Evolutionary conservation across 371 early-diverging fungal species (phyloP).

Genomic region (Nematocida sp.): DNA sequence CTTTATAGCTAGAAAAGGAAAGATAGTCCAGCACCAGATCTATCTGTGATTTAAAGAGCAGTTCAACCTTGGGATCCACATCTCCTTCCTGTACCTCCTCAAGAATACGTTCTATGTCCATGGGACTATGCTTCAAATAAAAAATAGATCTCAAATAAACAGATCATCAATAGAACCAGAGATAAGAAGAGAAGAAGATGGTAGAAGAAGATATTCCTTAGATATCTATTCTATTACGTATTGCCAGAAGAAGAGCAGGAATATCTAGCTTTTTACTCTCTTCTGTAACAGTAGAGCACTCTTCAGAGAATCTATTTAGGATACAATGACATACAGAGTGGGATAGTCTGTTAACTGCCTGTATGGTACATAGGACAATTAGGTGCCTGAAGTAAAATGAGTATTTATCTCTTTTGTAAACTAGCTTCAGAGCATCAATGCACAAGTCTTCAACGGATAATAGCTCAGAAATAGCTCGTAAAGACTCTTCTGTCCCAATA

Average conservation of each 20-base stretch:
- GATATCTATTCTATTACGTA: neutral
- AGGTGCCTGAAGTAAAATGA: slow-evolving; percentile 6
- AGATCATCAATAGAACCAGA: neutral
- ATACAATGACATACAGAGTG: neutral
- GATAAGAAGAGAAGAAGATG: neutral
- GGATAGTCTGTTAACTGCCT: neutral
- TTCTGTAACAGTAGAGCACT: neutral
- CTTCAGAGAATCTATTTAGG: neutral
- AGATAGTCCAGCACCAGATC: slow-evolving; percentile 20
- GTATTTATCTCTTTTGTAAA: slow-evolving; percentile 24
- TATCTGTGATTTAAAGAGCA: neutral
- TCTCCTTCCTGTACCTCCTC: slow-evolving; percentile 34
- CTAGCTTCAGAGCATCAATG: neutral
- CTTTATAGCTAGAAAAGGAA: neutral
- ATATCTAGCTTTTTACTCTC: slow-evolving; percentile 30
- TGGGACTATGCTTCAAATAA: slow-evolving; percentile 43
- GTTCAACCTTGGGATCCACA: neutral
- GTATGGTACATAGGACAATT: neutral
- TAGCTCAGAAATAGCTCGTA: neutral
- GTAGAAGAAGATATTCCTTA: neutral
- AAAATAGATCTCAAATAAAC: neutral
- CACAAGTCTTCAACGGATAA: neutral
- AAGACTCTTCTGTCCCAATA: neutral
- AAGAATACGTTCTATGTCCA: slow-evolving; percentile 25
- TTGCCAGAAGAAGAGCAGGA: neutral